A percentile compares a stretch with the other conserved stretches of the same genome.
Conservation (phyloP, 2,329 filamentous ascomycete species). For the Lachnellula arida region DNA sequence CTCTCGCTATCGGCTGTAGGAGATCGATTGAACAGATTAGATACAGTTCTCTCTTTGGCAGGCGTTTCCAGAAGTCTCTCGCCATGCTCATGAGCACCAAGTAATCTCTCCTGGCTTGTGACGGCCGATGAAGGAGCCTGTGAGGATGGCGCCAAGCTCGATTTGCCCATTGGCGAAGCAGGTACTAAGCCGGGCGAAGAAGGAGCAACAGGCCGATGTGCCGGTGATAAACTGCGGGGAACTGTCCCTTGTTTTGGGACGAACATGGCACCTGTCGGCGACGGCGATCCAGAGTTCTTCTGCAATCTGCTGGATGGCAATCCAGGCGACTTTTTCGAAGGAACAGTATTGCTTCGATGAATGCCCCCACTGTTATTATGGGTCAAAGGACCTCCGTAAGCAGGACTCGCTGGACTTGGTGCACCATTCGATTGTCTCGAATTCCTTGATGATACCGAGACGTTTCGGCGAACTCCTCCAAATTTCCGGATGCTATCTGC, state of each 20-base stretch:
- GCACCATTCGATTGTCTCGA: conserved; percentile 70
- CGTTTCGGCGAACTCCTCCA: conserved; percentile 76
- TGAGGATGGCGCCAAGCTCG: conserved; percentile 22
- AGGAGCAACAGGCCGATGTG: conserved; percentile 18
- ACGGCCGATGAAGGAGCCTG: conserved; percentile 28
- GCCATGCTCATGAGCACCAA: conserved; percentile 29
- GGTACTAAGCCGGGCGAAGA: conserved; percentile 20
- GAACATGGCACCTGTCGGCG: conserved; percentile 36
- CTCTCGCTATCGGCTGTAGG: conserved; percentile 58
- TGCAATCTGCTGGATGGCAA: conserved; percentile 64
- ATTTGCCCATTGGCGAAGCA: conserved; percentile 14
- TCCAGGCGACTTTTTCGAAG: conserved; percentile 80
- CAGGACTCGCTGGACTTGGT: conserved; percentile 64
- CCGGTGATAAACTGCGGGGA: conserved; percentile 22
- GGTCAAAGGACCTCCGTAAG: conserved; percentile 49
- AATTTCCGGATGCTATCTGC: conserved; percentile 82
- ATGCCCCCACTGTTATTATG: conserved; percentile 53
- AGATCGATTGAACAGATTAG: conserved; percentile 67
- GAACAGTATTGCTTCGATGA: conserved; percentile 86
- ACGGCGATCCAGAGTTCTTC: conserved; percentile 47
- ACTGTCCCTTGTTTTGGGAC: conserved; percentile 30
- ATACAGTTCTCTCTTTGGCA: conserved; percentile 64
- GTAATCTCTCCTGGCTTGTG: conserved; percentile 46
- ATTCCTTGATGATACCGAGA: conserved; percentile 86
- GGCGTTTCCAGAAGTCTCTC: conserved; percentile 21